These are phyloP conservation scores for Lachnellula cervina DNA, from an alignment of 2,329 filamentous ascomycete genomes.

Conservation along the genomic window DNA sequence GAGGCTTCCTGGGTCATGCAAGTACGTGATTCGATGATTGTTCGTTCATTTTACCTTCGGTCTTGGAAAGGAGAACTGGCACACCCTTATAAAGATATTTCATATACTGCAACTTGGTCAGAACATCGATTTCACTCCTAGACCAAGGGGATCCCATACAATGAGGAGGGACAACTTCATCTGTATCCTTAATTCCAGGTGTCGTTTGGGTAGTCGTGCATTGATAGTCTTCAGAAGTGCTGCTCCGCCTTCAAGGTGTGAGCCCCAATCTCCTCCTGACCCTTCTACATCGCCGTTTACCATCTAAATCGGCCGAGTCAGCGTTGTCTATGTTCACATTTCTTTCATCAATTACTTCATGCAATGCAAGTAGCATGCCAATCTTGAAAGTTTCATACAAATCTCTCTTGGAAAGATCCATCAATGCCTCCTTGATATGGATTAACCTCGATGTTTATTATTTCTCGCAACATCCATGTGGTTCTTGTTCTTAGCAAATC, in stretches of 20 bases:
- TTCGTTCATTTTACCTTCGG: neutral
- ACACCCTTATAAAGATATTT: slow-evolving; percentile 15
- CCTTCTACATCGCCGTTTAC: slow-evolving; percentile 10
- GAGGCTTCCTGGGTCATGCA: no score
- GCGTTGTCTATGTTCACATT: neutral
- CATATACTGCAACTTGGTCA: slow-evolving; percentile 11
- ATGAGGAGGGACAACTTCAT: slow-evolving; percentile 18
- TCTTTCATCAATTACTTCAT: slow-evolving; percentile 34
- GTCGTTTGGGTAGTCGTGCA: neutral
- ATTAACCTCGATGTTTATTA: slow-evolving; percentile 45
- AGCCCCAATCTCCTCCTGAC: slow-evolving; percentile 6
- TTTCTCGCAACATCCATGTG: slow-evolving; percentile 44
- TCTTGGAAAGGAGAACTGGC: slow-evolving; percentile 3
- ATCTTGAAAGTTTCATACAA: slow-evolving; percentile 50
- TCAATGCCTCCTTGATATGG: slow-evolving; percentile 43
- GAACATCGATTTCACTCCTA: neutral
- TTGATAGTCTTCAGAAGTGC: slow-evolving; percentile 17
- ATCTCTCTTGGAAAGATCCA: slow-evolving; percentile 38
- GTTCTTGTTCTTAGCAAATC: slow-evolving; percentile 30
- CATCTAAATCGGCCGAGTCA: slow-evolving; percentile 4
- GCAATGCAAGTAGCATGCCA: slow-evolving; percentile 48
- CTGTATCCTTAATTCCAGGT: slow-evolving; percentile 7
- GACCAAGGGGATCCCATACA: slow-evolving; percentile 4
- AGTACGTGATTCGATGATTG: neutral
- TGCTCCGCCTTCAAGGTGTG: slow-evolving; percentile 21